Conservation (phyloP, 2,329 filamentous ascomycete species). For the Hymenoscyphus infarciens region DNA sequence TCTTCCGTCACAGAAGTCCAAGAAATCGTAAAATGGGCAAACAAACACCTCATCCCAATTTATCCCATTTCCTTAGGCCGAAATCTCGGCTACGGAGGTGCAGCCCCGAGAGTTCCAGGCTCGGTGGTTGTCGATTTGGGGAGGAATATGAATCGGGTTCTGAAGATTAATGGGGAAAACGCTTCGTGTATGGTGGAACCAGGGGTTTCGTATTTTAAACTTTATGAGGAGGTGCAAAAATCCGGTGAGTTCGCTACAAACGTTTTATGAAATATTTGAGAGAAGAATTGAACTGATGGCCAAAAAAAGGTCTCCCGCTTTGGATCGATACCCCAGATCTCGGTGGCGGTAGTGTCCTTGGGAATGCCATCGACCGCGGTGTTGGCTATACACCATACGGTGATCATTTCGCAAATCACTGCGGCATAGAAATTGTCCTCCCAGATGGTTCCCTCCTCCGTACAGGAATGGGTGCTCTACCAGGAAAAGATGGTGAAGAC, state of each 20-base stretch:
- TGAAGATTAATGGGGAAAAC: constrained; percentile 48
- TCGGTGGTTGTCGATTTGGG: constrained; percentile 50
- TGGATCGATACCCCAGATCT: constrained; percentile 32
- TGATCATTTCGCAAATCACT: constrained; percentile 42
- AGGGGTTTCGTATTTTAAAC: constrained; percentile 49
- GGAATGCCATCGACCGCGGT: constrained; percentile 44
- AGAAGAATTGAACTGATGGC: neutral
- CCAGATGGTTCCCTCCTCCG: constrained; percentile 43
- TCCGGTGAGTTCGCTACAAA: neutral
- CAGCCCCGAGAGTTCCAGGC: constrained; percentile 48
- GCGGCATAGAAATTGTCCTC: constrained; percentile 43
- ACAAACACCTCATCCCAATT: constrained; percentile 43
- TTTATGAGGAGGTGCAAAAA: constrained; percentile 46
- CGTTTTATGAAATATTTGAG: neutral
- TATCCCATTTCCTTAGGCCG: constrained; percentile 48
- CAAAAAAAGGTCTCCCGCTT: neutral
- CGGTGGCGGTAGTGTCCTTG: constrained; percentile 43
- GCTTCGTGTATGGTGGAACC: constrained; percentile 51
- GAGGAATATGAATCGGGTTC: constrained; percentile 48
- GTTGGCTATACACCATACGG: constrained; percentile 38
- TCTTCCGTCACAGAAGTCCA: constrained; percentile 45
- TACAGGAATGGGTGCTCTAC: constrained; percentile 46
- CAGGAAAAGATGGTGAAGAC: constrained; percentile 36
- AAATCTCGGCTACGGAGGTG: constrained; percentile 53
- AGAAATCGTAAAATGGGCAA: constrained; percentile 43